Conservation (phyloP, 2,329 filamentous ascomycete genomes). For the Magnaporthiopsis rhizophila region DNA sequence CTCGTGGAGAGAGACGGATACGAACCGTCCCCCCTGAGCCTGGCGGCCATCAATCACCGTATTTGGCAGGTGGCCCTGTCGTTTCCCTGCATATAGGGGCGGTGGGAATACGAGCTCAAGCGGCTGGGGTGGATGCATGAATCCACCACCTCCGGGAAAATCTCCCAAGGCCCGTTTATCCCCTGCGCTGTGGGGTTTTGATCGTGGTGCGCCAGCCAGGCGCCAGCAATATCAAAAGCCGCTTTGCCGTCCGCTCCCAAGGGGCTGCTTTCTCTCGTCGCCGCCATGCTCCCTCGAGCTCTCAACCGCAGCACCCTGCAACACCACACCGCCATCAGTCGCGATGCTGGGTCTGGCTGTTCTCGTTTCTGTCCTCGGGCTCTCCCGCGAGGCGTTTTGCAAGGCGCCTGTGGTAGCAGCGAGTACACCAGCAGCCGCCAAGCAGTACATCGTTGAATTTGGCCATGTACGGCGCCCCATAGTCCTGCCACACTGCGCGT, state of each 20-base stretch:
- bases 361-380: not conserved
- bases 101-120: not conserved
- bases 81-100: no score
- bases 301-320: not conserved
- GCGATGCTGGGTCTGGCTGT: not conserved
- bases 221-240: not conserved
- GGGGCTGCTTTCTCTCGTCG: no score
- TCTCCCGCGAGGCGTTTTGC: not conserved
- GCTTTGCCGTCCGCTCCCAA: no score
- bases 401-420: no score
- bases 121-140: not conserved
- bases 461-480: not conserved
- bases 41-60: not conserved
- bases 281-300: not conserved
- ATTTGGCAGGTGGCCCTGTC: not conserved
- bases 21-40: no score
- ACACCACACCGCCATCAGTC: not conserved
- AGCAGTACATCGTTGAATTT: conserved; percentile 6
- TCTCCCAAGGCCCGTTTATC: not conserved
- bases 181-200: not conserved
- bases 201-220: not conserved
- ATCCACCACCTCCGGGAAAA: conserved; percentile 1
- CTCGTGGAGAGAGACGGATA: no score
- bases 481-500: not conserved
- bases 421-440: not conserved